Percentiles rank a stretch among this genome's conserved stretches.
These are phyloP conservation scores for Fusarium sp. DNA, from an alignment of 2,329 filamentous ascomycete species.

Conservation along the genomic window DNA sequence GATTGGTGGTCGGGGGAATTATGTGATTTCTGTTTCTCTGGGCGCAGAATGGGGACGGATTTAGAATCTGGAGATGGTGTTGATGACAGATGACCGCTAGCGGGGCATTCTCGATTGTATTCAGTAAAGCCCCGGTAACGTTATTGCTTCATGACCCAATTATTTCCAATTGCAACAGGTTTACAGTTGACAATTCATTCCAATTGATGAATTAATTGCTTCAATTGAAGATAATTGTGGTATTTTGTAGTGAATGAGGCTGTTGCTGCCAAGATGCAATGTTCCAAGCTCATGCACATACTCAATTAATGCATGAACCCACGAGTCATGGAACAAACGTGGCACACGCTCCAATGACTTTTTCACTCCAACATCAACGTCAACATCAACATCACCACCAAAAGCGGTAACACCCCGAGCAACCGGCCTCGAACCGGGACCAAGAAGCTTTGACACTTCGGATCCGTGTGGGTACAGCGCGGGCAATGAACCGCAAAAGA, in stretches of 20 bases:
- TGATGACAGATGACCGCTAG: constrained; percentile 22
- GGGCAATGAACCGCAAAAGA: background rate
- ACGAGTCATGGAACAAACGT: background rate
- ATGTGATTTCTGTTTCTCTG: constrained; percentile 3
- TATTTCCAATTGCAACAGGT: background rate
- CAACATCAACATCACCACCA: background rate
- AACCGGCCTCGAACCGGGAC: background rate
- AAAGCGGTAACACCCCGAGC: constrained; percentile 1
- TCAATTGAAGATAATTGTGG: no score
- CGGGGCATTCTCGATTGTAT: background rate
- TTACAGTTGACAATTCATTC: background rate
- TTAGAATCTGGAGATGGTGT: background rate
- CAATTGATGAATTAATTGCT: background rate
- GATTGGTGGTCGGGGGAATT: constrained; percentile 21
- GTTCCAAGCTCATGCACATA: background rate
- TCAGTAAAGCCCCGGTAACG: constrained; percentile 3
- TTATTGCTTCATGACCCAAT: background rate
- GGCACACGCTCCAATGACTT: background rate
- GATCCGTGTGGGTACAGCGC: constrained; percentile 13
- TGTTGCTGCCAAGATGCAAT: background rate
- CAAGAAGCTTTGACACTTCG: constrained; percentile 22
- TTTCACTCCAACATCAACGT: background rate
- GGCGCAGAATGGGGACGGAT: background rate
- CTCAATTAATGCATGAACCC: background rate
- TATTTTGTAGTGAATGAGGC: background rate